phyloP scores from a whole-genome alignment of 2,329 filamentous ascomycete species.

The Davidsoniella neocaledoniae region DNA sequence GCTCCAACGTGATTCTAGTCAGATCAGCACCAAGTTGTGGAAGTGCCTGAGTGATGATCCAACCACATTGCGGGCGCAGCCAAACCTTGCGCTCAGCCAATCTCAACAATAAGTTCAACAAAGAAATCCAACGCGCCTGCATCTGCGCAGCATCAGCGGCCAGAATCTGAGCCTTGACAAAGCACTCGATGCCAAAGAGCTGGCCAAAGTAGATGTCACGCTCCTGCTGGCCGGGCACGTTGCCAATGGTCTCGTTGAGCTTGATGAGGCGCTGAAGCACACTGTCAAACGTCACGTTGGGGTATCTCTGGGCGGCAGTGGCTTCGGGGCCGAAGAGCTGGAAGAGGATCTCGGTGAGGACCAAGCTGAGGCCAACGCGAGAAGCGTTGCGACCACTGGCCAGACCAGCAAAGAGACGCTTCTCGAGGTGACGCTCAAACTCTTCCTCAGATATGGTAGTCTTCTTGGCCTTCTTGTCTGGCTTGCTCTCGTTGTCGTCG shows the following conservation, averaged over 20 bases:
- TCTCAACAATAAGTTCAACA: conserved; percentile 58
- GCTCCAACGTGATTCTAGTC: conserved; percentile 44
- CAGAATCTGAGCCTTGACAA: conserved; percentile 63
- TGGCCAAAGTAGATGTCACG: conserved; percentile 73
- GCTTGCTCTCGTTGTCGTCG: background rate
- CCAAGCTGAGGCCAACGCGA: conserved; percentile 75
- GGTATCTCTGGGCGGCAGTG: conserved; percentile 30
- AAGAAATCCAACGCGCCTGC: conserved; percentile 39
- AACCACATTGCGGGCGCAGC: conserved; percentile 77
- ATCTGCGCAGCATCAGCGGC: conserved; percentile 31
- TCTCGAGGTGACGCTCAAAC: conserved; percentile 41
- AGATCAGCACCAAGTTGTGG: conserved; percentile 42
- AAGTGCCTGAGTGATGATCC: conserved; percentile 59
- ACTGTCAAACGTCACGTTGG: conserved; percentile 37
- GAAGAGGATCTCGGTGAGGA: conserved; percentile 62
- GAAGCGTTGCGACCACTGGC: conserved; percentile 83
- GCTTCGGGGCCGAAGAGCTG: conserved; percentile 45
- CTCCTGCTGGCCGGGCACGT: conserved; percentile 53
- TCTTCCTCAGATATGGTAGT: conserved; percentile 30
- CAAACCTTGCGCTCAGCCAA: conserved; percentile 71
- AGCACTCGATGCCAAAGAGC: conserved; percentile 72
- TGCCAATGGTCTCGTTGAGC: conserved; percentile 37
- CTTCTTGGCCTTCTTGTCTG: conserved; percentile 19
- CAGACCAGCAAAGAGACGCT: conserved; percentile 67
- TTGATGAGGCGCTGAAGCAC: conserved; percentile 35